A percentile compares a stretch with the other conserved stretches of the same genome.
Evolutionary conservation across 805 yeast species (phyloP).

Genomic region (Candida coquimbonensis): DNA sequence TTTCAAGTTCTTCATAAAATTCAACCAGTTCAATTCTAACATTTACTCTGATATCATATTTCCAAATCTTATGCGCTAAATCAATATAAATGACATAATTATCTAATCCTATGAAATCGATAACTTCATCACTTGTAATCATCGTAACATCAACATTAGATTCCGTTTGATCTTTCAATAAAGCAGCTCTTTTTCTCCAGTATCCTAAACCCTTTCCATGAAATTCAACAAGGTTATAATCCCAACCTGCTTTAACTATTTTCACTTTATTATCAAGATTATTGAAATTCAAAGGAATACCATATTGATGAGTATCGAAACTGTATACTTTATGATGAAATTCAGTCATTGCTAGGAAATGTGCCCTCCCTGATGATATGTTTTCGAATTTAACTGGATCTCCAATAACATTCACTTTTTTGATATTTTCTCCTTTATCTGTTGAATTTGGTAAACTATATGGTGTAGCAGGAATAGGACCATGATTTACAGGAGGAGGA

Average conservation of each 20-base stretch:
- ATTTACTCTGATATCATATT: constrained; percentile 17
- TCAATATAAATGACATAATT: constrained; percentile 45
- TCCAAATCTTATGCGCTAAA: constrained; percentile 29
- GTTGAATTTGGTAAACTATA: not conserved
- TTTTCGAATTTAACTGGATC: constrained; percentile 32
- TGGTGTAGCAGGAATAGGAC: not conserved
- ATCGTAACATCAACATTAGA: constrained; percentile 34
- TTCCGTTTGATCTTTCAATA: constrained; percentile 23
- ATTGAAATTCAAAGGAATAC: constrained; percentile 4
- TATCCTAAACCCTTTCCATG: constrained; percentile 46
- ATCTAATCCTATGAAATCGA: constrained; percentile 53
- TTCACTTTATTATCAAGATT: constrained; percentile 29
- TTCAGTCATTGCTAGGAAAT: constrained; percentile 53
- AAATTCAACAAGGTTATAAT: constrained; percentile 43
- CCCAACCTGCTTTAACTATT: constrained; percentile 64
- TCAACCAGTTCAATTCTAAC: constrained; percentile 20
- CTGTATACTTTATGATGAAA: constrained; percentile 31
- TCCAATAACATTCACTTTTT: constrained; percentile 15
- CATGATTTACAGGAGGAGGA: not conserved
- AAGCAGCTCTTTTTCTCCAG: constrained; percentile 40
- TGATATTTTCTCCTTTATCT: not conserved
- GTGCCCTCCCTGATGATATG: constrained; percentile 58
- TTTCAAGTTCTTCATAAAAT: constrained; percentile 28
- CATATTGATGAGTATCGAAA: constrained; percentile 5
- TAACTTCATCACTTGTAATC: constrained; percentile 29